phyloP scores from a whole-genome alignment of 352 stramenopile genomes.

The Globisporangium emineosum region DNA sequence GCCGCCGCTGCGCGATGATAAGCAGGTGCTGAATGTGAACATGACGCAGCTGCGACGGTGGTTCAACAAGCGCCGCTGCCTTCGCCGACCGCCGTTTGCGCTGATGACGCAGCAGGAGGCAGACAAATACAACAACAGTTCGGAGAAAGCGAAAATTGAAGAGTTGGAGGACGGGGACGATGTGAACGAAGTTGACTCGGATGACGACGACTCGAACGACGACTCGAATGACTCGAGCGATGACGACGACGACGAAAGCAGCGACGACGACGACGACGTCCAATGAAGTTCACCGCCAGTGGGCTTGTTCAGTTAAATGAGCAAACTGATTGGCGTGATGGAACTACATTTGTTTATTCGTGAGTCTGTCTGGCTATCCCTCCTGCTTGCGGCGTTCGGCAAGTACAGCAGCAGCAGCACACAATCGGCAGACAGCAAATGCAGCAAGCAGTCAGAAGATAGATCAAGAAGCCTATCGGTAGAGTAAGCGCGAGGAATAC shows the following conservation, averaged over 20 bases:
- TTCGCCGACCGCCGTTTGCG: conserved; percentile 75
- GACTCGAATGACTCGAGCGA: conserved; percentile 46
- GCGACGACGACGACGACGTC: conserved; percentile 5
- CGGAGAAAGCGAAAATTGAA: conserved; percentile 28
- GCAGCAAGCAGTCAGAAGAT: neutral
- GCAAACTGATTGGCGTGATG: conserved; percentile 11
- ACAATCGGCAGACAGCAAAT: neutral
- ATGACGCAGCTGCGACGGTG: conserved; percentile 84
- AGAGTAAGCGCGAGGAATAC: neutral
- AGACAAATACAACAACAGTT: conserved; percentile 40
- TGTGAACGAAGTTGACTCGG: conserved; percentile 21
- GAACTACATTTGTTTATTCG: neutral
- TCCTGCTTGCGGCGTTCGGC: no score
- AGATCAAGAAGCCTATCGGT: neutral
- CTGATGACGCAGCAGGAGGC: conserved; percentile 80
- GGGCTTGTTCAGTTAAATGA: conserved; percentile 12
- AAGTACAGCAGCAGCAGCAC: neutral
- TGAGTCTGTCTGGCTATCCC: neutral
- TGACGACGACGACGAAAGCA: conserved; percentile 27
- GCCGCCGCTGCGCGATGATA: conserved; percentile 67
- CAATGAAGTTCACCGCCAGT: conserved; percentile 16
- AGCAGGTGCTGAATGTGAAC: conserved; percentile 78
- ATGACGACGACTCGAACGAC: conserved; percentile 53
- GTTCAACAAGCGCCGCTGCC: conserved; percentile 86
- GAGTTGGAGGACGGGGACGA: conserved; percentile 18